These are phyloP conservation scores for Sporothrix euskadiensis DNA, from an alignment of 2,329 filamentous ascomycete genomes.

Conservation along the genomic window DNA sequence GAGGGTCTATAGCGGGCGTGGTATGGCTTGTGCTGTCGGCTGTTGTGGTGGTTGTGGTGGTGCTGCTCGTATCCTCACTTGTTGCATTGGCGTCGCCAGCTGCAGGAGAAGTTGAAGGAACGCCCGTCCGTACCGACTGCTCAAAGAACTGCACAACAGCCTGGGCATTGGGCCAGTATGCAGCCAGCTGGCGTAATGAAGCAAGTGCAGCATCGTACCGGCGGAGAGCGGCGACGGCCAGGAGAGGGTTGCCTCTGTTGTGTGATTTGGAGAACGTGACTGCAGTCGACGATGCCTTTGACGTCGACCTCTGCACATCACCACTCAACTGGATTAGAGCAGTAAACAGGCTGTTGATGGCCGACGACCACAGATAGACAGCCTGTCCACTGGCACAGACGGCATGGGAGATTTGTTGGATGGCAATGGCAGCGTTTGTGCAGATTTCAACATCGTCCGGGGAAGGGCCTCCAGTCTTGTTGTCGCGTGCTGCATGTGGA, in stretches of 20 bases:
- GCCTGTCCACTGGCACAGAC: slow-evolving; percentile 14
- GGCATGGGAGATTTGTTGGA: slow-evolving; percentile 17
- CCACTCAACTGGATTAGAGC: slow-evolving; percentile 14
- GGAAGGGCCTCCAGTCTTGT: not conserved
- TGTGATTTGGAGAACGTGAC: not conserved
- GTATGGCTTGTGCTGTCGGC: not conserved
- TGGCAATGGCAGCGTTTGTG: slow-evolving; percentile 10
- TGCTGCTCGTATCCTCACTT: not conserved
- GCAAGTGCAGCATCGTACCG: slow-evolving; percentile 33
- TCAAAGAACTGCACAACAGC: slow-evolving; percentile 34
- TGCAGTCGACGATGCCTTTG: not conserved
- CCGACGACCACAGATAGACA: slow-evolving; percentile 5
- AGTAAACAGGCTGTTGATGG: slow-evolving; percentile 14
- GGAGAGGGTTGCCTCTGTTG: slow-evolving; percentile 31
- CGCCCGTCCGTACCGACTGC: slow-evolving; percentile 68
- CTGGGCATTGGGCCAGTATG: slow-evolving; percentile 34
- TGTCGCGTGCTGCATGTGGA: not conserved
- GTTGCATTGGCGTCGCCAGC: not conserved
- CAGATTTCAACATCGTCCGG: slow-evolving; percentile 17
- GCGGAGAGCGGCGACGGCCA: slow-evolving; percentile 33
- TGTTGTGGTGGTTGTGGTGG: not conserved
- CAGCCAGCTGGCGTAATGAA: slow-evolving; percentile 32
- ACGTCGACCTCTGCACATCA: slow-evolving; percentile 10
- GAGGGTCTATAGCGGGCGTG: not conserved
- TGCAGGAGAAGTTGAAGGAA: slow-evolving; percentile 46